Conservation (phyloP, 495 filamentous ascomycete species). For the Aspergillus ostianus region DNA sequence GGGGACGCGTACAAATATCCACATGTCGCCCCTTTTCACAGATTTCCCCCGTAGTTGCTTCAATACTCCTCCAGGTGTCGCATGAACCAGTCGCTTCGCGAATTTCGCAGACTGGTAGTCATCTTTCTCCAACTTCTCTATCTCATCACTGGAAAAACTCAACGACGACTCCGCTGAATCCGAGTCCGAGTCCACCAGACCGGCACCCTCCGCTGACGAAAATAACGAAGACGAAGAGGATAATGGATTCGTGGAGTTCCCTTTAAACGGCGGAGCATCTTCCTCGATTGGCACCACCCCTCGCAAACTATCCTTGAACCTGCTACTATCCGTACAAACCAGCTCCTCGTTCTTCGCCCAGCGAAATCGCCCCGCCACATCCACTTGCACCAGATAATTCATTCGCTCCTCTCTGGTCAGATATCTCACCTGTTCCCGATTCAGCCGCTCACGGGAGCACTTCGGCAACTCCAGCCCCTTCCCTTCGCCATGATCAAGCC, state of each 20-base stretch:
- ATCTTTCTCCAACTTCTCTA: conserved; percentile 52
- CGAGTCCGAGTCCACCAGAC: too few relatives aligned
- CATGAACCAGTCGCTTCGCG: conserved; percentile 60
- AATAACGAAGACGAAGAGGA: conserved; percentile 11
- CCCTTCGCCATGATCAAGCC: conserved; percentile 85
- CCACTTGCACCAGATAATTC: conserved; percentile 70
- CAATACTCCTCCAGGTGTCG: conserved; percentile 67
- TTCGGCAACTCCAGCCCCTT: conserved; percentile 53
- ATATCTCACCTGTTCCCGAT: conserved; percentile 71
- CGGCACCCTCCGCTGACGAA: conserved; percentile 10
- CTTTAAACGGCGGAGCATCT: conserved; percentile 48
- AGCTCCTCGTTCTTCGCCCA: conserved; percentile 77
- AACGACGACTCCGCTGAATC: too few relatives aligned
- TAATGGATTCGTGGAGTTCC: conserved; percentile 17
- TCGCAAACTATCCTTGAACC: conserved; percentile 73
- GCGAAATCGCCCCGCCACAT: conserved; percentile 62
- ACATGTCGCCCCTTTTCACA: conserved; percentile 74
- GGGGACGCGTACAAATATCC: conserved; percentile 75
- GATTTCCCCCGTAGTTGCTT: conserved; percentile 70
- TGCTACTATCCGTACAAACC: conserved; percentile 67
- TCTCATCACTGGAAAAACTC: conserved; percentile 13
- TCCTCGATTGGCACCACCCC: conserved; percentile 72
- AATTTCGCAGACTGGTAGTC: conserved; percentile 55
- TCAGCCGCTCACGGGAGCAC: conserved; percentile 64
- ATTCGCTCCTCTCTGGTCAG: conserved; percentile 68